Evolutionary conservation across 2,329 filamentous ascomycete genomes (phyloP).

Genomic region (Paracamarosporium sp.): DNA sequence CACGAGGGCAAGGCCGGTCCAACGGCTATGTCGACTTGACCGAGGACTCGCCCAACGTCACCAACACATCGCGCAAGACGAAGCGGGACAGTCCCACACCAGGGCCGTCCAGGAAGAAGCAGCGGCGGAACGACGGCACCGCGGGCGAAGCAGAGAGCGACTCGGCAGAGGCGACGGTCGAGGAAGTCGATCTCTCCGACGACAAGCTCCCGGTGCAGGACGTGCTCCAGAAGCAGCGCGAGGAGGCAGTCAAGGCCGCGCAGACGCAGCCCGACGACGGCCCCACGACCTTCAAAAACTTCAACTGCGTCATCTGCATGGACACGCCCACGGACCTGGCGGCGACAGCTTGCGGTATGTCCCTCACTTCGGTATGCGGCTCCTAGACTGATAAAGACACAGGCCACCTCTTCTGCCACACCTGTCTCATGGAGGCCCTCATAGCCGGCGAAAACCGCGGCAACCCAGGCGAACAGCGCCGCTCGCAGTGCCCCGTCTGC

Average conservation of each 20-base stretch:
- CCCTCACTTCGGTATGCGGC: not conserved
- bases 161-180: constrained; percentile 39
- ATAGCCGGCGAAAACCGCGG: constrained; percentile 61
- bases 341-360: constrained; percentile 65
- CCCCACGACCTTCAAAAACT: constrained; percentile 52
- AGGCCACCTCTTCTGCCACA: constrained; percentile 71
- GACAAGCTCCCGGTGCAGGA: constrained; percentile 50
- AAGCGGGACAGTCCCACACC: constrained; percentile 30
- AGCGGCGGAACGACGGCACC: constrained; percentile 27
- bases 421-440: constrained; percentile 67
- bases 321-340: constrained; percentile 66
- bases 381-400: constrained; percentile 9
- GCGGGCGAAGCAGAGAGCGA: constrained; percentile 1
- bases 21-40: constrained; percentile 48
- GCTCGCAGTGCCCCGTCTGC: constrained; percentile 56
- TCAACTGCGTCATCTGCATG: constrained; percentile 70
- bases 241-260: constrained; percentile 58
- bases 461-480: constrained; percentile 50
- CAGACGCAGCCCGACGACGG: constrained; percentile 50
- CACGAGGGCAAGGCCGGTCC: constrained; percentile 17
- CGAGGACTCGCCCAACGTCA: constrained; percentile 22
- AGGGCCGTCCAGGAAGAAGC: constrained; percentile 41
- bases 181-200: constrained; percentile 59
- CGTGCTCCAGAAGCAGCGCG: constrained; percentile 59
- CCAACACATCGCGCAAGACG: constrained; percentile 14